A percentile compares a stretch with the other conserved stretches of the same genome.
Evolutionary conservation across 495 filamentous ascomycete species (phyloP).

Genomic region (Penicillium roqueforti): DNA sequence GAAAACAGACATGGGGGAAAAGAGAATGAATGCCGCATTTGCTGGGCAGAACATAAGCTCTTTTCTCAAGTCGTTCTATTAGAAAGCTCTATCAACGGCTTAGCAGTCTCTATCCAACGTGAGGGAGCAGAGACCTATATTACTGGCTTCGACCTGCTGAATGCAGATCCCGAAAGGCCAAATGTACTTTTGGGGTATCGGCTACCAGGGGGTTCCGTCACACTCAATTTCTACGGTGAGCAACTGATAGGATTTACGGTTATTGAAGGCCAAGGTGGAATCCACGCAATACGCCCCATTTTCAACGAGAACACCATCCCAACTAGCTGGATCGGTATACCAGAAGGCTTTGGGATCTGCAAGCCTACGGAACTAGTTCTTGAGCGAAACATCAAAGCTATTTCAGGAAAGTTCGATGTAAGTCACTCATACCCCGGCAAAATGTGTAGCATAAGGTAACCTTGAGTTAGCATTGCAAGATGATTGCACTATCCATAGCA

Average conservation of each 20-base stretch:
- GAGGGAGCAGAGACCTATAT: not conserved
- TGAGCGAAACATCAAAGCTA: not conserved
- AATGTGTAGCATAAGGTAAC: not conserved
- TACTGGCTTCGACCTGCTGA: not conserved
- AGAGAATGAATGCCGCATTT: not conserved
- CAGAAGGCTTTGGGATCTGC: no score
- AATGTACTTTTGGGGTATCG: not conserved
- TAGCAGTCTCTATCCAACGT: not conserved
- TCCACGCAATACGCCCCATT: not conserved
- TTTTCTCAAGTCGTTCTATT: not conserved
- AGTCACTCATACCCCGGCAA: not conserved
- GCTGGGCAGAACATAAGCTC: not conserved
- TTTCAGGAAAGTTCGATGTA: constrained; percentile 4
- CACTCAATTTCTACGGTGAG: not conserved
- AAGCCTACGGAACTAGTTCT: not conserved
- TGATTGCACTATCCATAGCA: constrained; percentile 2
- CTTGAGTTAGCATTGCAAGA: not conserved
- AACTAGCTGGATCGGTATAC: not conserved
- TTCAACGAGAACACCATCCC: not conserved
- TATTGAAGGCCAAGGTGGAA: not conserved
- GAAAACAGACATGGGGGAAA: no score
- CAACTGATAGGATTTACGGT: constrained; percentile 4
- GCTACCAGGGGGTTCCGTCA: not conserved
- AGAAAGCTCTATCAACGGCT: not conserved
- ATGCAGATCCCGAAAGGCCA: not conserved